phyloP scores from a whole-genome alignment of 2,329 filamentous ascomycete species.

The Diplocarpon rosae region DNA sequence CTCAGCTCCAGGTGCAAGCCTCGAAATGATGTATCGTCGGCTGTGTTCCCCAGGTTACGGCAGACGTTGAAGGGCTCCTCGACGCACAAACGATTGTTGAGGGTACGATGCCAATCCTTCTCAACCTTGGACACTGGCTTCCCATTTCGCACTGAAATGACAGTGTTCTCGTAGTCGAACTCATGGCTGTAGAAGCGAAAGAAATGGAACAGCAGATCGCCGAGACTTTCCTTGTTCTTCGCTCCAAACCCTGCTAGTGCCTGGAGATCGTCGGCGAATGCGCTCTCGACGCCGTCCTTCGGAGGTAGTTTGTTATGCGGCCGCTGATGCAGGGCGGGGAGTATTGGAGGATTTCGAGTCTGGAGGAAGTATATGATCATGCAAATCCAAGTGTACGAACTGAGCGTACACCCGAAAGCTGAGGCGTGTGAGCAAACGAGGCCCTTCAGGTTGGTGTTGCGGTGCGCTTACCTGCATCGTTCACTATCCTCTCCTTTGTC shows the following conservation, averaged over 20 bases:
- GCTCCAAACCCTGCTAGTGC: conserved; percentile 63
- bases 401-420: conserved; percentile 89
- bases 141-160: conserved; percentile 76
- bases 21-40: conserved; percentile 86
- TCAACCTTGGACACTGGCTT: conserved; percentile 68
- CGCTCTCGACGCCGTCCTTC: conserved; percentile 55
- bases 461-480: conserved; percentile 79
- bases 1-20: conserved; percentile 85
- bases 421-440: conserved; percentile 15
- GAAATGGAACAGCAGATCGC: conserved; percentile 86
- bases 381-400: conserved; percentile 99
- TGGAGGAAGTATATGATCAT: conserved; percentile 96
- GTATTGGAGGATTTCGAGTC: conserved; percentile 68
- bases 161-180: conserved; percentile 75
- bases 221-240: conserved; percentile 71
- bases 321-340: conserved; percentile 75
- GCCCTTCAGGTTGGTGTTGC: not conserved
- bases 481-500: conserved; percentile 85
- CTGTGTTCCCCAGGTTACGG: conserved; percentile 90
- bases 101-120: conserved; percentile 74
- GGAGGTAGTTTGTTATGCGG: conserved; percentile 49
- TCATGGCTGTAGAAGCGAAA: conserved; percentile 93
- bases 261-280: conserved; percentile 79
- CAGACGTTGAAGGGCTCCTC: conserved; percentile 91
- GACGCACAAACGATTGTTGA: conserved; percentile 81